Percentiles rank a stretch among this genome's conserved stretches.
phyloP scores from a whole-genome alignment of 306 rosid species.

The Cyclanthera cordifolia region DNA sequence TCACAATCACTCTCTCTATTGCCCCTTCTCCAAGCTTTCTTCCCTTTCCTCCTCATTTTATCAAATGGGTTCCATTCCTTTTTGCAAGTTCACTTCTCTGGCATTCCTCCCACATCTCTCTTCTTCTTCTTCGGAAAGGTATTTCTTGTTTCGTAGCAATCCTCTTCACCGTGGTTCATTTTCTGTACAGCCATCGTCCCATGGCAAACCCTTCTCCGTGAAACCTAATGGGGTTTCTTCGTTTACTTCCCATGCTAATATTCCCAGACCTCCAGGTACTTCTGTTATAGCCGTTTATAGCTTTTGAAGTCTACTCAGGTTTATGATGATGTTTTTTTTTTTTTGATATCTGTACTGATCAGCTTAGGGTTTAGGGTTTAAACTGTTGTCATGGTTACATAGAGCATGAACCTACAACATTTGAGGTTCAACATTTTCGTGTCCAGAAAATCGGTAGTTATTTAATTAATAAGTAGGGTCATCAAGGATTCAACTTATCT shows the following conservation, averaged over 20 bases:
- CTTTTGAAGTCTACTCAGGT: neutral
- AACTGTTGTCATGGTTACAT: neutral
- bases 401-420: no score
- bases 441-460: no score
- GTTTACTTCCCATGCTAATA: conserved; percentile 25
- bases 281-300: neutral
- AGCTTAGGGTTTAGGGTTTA: no score
- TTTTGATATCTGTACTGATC: no score
- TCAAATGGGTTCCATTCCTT: conserved; percentile 35
- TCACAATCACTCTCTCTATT: neutral
- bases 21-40: conserved; percentile 26
- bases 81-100: conserved; percentile 25
- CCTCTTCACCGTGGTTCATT: conserved; percentile 25
- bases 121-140: conserved; percentile 12
- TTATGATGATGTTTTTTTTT: no score
- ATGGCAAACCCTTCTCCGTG: conserved; percentile 28
- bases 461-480: no score
- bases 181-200: conserved; percentile 29
- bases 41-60: conserved; percentile 19
- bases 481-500: no score
- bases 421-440: no score
- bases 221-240: conserved; percentile 46
- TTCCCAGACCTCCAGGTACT: conserved; percentile 20
- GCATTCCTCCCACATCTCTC: conserved; percentile 22
- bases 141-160: conserved; percentile 17